Percentiles rank a stretch among this genome's conserved stretches.
phyloP scores from a whole-genome alignment of 2,329 filamentous ascomycete genomes.

The Diplocarpon mali region DNA sequence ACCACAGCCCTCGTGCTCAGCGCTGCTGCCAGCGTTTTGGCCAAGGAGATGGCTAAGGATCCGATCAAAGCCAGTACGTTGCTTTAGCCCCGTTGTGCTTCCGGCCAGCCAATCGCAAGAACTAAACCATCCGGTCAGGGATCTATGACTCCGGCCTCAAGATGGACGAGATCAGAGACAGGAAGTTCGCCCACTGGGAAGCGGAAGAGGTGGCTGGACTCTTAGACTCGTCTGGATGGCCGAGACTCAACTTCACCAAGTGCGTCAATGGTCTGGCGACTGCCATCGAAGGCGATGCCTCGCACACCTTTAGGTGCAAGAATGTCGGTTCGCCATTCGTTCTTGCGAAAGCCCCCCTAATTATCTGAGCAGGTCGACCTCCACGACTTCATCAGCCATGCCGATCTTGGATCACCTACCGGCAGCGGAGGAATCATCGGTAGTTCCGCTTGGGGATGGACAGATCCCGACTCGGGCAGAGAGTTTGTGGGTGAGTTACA shows the following conservation, averaged over 20 bases:
- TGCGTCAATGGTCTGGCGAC: conserved; percentile 3
- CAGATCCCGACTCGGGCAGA: conserved; percentile 33
- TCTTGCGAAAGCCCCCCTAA: neutral
- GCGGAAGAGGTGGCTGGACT: conserved; percentile 1
- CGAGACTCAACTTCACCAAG: conserved; percentile 1
- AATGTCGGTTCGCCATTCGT: neutral
- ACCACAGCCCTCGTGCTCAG: no score
- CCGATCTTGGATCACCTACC: conserved; percentile 8
- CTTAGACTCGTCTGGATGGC: conserved; percentile 6
- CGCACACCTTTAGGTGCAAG: conserved; percentile 5
- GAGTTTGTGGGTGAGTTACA: conserved; percentile 33
- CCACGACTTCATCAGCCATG: conserved; percentile 16
- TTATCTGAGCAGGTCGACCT: conserved; percentile 11
- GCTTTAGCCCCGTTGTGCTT: no score
- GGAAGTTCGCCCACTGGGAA: conserved; percentile 4
- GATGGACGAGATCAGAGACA: conserved; percentile 4
- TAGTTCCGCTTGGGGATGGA: conserved; percentile 31
- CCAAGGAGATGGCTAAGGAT: no score
- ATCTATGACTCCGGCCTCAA: conserved; percentile 2
- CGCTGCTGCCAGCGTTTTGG: no score
- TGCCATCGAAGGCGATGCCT: conserved; percentile 3
- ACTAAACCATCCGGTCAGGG: no score
- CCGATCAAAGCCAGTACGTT: no score
- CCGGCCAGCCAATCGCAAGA: no score
- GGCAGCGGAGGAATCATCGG: conserved; percentile 5